These are phyloP conservation scores for Pichia sp. DNA, from an alignment of 1,139 yeast genomes.

Conservation along the genomic window DNA sequence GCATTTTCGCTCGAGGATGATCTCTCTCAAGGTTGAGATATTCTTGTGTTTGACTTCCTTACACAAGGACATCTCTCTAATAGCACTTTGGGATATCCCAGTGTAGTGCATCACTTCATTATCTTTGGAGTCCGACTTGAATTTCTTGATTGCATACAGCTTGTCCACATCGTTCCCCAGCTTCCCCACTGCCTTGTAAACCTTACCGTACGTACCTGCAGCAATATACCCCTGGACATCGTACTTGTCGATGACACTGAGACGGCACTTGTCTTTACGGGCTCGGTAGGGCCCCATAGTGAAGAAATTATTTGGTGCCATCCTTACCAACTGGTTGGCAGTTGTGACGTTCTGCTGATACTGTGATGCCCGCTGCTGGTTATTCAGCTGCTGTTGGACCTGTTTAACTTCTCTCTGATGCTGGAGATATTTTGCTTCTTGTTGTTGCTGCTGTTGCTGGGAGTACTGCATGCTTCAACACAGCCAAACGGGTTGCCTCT, in stretches of 20 bases:
- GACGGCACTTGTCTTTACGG: constrained; percentile 65
- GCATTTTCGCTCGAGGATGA: constrained; percentile 83
- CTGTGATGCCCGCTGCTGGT: neutral
- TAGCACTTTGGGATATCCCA: constrained; percentile 94
- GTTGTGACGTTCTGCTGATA: constrained; percentile 3
- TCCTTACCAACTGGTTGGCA: constrained; percentile 2
- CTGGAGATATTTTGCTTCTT: constrained; percentile 9
- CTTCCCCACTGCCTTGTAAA: constrained; percentile 70
- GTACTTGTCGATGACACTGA: constrained; percentile 74
- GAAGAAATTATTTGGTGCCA: constrained; percentile 66
- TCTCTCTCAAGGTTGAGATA: constrained; percentile 74
- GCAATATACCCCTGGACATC: constrained; percentile 94
- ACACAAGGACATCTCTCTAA: constrained; percentile 93
- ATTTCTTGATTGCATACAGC: constrained; percentile 83
- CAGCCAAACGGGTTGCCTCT: neutral
- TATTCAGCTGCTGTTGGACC: constrained; percentile 1
- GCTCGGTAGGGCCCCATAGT: constrained; percentile 69
- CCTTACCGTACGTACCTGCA: constrained; percentile 97
- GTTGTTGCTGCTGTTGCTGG: constrained; percentile 10
- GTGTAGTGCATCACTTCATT: constrained; percentile 82
- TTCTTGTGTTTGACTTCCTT: constrained; percentile 80
- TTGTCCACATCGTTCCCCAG: constrained; percentile 20
- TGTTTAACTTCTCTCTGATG: constrained; percentile 11
- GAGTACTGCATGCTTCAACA: constrained; percentile 2
- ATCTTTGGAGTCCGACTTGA: constrained; percentile 91